Conservation (phyloP, 495 filamentous ascomycete species). For the Penicillium antarcticum region DNA sequence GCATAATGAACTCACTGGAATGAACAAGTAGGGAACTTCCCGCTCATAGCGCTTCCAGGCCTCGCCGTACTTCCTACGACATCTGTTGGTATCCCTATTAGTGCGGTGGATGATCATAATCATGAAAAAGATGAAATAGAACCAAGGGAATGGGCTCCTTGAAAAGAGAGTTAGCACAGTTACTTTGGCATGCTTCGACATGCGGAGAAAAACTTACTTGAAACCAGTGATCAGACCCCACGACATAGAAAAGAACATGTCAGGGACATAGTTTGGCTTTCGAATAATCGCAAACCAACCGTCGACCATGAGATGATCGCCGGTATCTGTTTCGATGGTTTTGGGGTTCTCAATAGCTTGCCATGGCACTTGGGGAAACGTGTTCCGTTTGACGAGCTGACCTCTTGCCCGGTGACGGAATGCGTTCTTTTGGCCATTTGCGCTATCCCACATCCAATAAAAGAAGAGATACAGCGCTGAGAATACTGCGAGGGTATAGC, state of each 20-base stretch:
- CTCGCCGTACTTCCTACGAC: slow-evolving; percentile 81
- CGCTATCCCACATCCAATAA: slow-evolving; percentile 89
- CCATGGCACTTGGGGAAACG: slow-evolving; percentile 90
- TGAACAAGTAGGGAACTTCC: slow-evolving; percentile 85
- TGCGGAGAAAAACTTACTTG: slow-evolving; percentile 15
- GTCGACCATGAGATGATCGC: slow-evolving; percentile 77
- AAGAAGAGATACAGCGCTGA: slow-evolving; percentile 71
- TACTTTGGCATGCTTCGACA: not conserved
- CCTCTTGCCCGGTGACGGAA: slow-evolving; percentile 81
- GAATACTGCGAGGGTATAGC: slow-evolving; percentile 56
- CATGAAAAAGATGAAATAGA: slow-evolving; percentile 86
- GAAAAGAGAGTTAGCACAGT: not conserved
- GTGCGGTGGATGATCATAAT: slow-evolving; percentile 88
- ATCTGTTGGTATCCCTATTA: slow-evolving; percentile 74
- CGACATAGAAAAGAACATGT: slow-evolving; percentile 72
- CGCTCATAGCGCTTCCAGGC: slow-evolving; percentile 87
- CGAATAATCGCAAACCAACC: slow-evolving; percentile 90
- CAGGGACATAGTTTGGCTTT: slow-evolving; percentile 90
- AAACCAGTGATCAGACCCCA: slow-evolving; percentile 65
- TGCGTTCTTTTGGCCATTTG: slow-evolving; percentile 89
- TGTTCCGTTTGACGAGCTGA: slow-evolving; percentile 63
- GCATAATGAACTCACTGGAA: slow-evolving; percentile 67
- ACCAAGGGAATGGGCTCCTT: slow-evolving; percentile 71
- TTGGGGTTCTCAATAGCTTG: slow-evolving; percentile 71
- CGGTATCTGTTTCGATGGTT: slow-evolving; percentile 68